Evolutionary conservation across 1,139 yeast genomes (phyloP).

Genomic region (Pichia sorboxylosa): DNA sequence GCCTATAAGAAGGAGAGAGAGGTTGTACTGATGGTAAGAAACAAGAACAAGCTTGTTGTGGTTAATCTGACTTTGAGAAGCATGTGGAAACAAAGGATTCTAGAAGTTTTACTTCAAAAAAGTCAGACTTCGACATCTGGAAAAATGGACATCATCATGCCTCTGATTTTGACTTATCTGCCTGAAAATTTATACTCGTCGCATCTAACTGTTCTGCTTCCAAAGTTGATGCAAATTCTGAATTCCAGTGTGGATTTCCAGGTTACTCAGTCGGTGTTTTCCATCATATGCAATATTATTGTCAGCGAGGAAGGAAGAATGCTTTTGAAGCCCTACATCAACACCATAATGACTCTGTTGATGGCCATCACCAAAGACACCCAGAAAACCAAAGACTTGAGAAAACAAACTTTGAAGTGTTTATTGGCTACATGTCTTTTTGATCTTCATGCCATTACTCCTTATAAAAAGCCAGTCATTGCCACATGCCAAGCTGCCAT

Average conservation of each 20-base stretch:
- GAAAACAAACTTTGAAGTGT: slow-evolving; percentile 47
- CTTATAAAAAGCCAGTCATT: slow-evolving; percentile 42
- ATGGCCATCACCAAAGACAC: slow-evolving; percentile 4
- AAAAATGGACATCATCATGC: slow-evolving; percentile 3
- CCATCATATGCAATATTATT: slow-evolving; percentile 8
- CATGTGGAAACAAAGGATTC: slow-evolving; percentile 13
- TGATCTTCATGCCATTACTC: slow-evolving; percentile 32
- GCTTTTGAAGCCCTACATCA: slow-evolving; percentile 7
- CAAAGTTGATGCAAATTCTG: slow-evolving; percentile 6
- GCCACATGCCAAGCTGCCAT: slow-evolving; percentile 38
- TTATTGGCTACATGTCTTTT: slow-evolving; percentile 31
- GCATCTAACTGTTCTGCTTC: slow-evolving; percentile 6
- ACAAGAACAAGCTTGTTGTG: slow-evolving; percentile 16
- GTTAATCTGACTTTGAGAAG: slow-evolving; percentile 13
- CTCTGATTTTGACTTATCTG: slow-evolving; percentile 8
- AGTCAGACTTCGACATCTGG: background rate
- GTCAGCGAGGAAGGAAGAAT: slow-evolving; percentile 4
- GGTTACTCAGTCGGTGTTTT: slow-evolving; percentile 5
- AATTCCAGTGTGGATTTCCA: slow-evolving; percentile 5
- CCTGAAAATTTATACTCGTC: slow-evolving; percentile 9
- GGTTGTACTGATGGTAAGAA: slow-evolving; percentile 7
- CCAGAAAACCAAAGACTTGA: slow-evolving; percentile 30
- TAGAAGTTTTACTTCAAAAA: slow-evolving; percentile 6
- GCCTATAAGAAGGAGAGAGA: slow-evolving; percentile 6
- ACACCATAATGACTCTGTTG: slow-evolving; percentile 9